Conservation (phyloP, 371 early-diverging fungal species). For the Neoconidiobolus thromboides region DNA sequence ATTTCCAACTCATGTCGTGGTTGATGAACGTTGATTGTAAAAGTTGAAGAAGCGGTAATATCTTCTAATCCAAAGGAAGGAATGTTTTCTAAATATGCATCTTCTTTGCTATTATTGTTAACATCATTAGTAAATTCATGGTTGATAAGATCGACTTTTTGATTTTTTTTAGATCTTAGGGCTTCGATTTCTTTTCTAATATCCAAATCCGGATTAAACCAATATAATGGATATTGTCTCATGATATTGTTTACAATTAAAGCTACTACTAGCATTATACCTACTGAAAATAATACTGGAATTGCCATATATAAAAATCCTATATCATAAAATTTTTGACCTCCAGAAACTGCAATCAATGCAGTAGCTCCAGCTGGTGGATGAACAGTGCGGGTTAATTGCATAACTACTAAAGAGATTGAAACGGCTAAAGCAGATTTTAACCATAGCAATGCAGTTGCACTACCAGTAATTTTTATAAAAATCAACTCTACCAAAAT, state of each 20-base stretch:
- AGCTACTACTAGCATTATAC: conserved; percentile 32
- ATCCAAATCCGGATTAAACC: conserved; percentile 24
- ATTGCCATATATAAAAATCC: conserved; percentile 40
- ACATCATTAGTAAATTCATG: too few species aligned
- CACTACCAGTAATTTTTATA: conserved; percentile 14
- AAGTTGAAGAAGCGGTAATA: too few species aligned
- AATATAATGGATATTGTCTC: conserved; percentile 42
- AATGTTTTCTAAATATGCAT: too few species aligned
- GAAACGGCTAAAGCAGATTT: conserved; percentile 45
- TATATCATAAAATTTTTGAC: conserved; percentile 18
- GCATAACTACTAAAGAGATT: conserved; percentile 39
- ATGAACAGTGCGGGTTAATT: conserved; percentile 43
- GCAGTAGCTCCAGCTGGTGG: conserved; percentile 61
- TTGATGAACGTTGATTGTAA: too few species aligned
- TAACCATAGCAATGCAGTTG: conserved; percentile 35
- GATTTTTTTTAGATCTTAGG: too few species aligned
- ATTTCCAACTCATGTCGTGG: too few species aligned
- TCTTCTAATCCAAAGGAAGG: too few species aligned
- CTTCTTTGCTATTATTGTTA: too few species aligned
- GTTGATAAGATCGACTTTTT: too few species aligned
- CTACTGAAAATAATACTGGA: conserved; percentile 26
- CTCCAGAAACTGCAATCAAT: conserved; percentile 31
- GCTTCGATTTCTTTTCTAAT: not conserved
- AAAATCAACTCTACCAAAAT: conserved; percentile 39
- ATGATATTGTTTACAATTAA: conserved; percentile 43